Evolutionary conservation across 1,284 basidiomycete genomes (phyloP).

Genomic region (Inonotus obliquus): DNA sequence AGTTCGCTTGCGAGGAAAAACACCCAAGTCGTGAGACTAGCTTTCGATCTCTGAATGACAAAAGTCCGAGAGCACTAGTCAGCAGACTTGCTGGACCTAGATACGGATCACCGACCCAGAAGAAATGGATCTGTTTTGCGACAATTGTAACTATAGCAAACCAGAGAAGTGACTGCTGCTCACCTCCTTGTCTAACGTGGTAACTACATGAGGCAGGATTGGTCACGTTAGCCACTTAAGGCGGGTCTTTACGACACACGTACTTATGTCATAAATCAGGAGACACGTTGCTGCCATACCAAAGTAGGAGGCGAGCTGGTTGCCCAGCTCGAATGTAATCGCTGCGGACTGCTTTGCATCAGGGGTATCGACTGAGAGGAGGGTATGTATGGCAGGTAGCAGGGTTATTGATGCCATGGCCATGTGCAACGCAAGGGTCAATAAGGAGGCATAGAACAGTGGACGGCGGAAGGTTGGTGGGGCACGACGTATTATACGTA

Average conservation of each 20-base stretch:
- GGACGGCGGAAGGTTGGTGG: too few relatives aligned
- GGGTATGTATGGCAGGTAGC: neutral
- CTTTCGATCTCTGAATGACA: neutral
- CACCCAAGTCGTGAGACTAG: neutral
- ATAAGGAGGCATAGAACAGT: too few relatives aligned
- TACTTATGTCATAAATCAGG: slow-evolving; percentile 1
- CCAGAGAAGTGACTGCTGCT: neutral
- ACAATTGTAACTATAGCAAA: neutral
- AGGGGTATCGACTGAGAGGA: neutral
- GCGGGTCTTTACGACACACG: neutral
- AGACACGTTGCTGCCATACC: slow-evolving; percentile 5
- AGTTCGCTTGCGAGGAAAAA: neutral
- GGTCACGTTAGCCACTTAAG: neutral
- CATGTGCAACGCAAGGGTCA: too few relatives aligned
- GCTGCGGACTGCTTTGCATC: neutral
- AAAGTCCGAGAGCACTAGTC: neutral
- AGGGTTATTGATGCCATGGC: neutral
- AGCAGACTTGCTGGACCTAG: neutral
- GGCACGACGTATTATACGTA: neutral
- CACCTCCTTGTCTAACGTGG: slow-evolving; percentile 4
- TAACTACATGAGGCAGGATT: neutral
- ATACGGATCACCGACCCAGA: neutral
- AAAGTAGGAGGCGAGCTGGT: slow-evolving; percentile 4
- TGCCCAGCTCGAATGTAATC: neutral
- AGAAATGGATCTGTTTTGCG: neutral